Evolutionary conservation across 169 alveolate genomes (phyloP), one percentile per base, ranked within the genome.

Genomic region (Babesia bovis): DNA sequence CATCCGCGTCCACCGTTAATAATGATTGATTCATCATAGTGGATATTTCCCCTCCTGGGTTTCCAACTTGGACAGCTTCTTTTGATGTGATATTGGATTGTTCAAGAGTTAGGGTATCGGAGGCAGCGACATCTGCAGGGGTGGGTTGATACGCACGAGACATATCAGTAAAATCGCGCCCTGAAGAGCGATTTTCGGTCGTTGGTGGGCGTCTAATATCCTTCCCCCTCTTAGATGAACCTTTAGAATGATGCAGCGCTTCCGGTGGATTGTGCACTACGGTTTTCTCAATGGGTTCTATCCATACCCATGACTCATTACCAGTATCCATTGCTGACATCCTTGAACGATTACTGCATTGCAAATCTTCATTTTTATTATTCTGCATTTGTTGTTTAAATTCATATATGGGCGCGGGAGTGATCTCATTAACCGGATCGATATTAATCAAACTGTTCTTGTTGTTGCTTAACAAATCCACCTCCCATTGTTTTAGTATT

Each of bases 231-330:
- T n/a, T n/a, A n/a, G n/a, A n/a, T n/a, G n/a, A n/a, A n/a, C n/a
- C n/a, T n/a, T n/a, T n/a, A n/a, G n/a, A n/a, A n/a, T n/a, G n/a
- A n/a, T n/a, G n/a, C n/a, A n/a, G n/a, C n/a, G n/a, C n/a, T n/a
- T n/a, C n/a, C n/a, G n/a, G n/a, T n/a, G n/a, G n/a, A n/a, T n/a
- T n/a, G n/a, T n/a, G n/a, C n/a, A n/a, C n/a, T 9, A n/a, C 38
- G 10, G 44, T 17, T n/a, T 21, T 53, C 26, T 53, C 63, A 23
- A 53, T 32, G 19, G 63, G 25, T 17, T 53, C 41, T 26, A 53
- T 26, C 63, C 63, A 53, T n/a, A 53, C 42, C 63, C 63, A 53
- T n/a, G 63, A 25, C n/a, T 53, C 44, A 28, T 21, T 53, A 35
- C 5, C 9, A 13, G 19, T 41, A n/a, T 5, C 5, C 7, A 26